These are phyloP conservation scores for Colletotrichum coccodes DNA, from an alignment of 2,329 filamentous ascomycete species.

Conservation along the genomic window DNA sequence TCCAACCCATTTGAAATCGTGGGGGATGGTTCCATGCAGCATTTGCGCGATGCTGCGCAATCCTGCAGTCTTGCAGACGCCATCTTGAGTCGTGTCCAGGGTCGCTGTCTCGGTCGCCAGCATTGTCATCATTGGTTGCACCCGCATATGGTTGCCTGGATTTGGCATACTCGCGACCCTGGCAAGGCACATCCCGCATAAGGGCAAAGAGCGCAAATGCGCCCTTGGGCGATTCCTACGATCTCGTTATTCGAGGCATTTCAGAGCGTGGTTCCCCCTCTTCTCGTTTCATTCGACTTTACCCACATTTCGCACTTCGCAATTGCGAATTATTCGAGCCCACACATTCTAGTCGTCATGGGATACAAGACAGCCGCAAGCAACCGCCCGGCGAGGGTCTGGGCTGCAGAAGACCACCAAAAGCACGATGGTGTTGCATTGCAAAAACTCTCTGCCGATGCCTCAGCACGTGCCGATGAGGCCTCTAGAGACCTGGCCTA, in stretches of 20 bases:
- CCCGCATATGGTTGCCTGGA: background rate
- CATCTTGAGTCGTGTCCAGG: background rate
- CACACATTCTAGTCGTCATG: background rate
- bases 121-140: conserved; percentile 12
- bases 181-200: conserved; percentile 19
- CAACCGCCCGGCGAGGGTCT: background rate
- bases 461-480: background rate
- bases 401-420: background rate
- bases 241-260: background rate
- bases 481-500: conserved; percentile 16
- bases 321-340: background rate
- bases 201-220: conserved; percentile 19
- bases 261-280: background rate
- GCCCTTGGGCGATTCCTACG: conserved; percentile 4
- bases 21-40: background rate
- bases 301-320: background rate
- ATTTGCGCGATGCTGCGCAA: conserved; percentile 12
- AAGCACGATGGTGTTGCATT: background rate
- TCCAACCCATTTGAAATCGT: background rate
- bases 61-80: background rate
- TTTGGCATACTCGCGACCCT: background rate
- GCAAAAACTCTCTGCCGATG: background rate
- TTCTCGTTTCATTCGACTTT: background rate
- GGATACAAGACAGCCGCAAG: background rate
- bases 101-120: background rate